Evolutionary conservation across 2,329 filamentous ascomycete genomes (phyloP), one percentile per base, ranked within the genome.

Genomic region (Aspergillus neotritici): DNA sequence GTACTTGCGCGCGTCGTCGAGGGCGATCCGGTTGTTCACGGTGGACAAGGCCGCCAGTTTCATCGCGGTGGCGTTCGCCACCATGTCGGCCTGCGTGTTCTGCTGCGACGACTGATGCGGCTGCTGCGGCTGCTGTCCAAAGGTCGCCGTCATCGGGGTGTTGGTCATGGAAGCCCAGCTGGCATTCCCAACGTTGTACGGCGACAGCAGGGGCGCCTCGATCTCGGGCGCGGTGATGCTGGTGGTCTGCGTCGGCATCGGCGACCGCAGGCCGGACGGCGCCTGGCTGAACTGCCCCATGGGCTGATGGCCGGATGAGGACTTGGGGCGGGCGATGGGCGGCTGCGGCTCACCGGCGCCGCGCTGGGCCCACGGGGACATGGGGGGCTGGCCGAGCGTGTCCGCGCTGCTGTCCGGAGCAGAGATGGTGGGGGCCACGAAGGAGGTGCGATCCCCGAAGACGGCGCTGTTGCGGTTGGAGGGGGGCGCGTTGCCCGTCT

Each of bases 131-230:
- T 76, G 69, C 25, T 67, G 66, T 51, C 78, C 84, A 67, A 97
- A 98, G 53, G 83, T 91, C 32, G 87, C 73, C 4, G 91, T 87
- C 86, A 97, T 94, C 2, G 93, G 93, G 2, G 93, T 98, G 70
- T 95, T 97, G 51, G 94, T 84, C 86, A 96, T 94, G 7, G 93
- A 97, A 16, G 93, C 93, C 93, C 93, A 98, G 73, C 93, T 97
- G 44, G 87, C 88, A 63, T 88, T 88, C 40, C 84, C 79, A 30
- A 84, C 76, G 49, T 79, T 82, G 60, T 82, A 75, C 0, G 93
- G 93, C 13, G 93, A 97, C 46, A 98, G 74, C 50, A 95, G 70
- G 3, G 90, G 88, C 58, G 94, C 76, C 44, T 91, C 88, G 40
- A 80, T 77, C 38, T 94, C 86, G 15, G 79, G 79, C 2, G 85